Base-by-base conservation (phyloP, 2,329 filamentous ascomycete species). In the Xylaria sp. region DNA sequence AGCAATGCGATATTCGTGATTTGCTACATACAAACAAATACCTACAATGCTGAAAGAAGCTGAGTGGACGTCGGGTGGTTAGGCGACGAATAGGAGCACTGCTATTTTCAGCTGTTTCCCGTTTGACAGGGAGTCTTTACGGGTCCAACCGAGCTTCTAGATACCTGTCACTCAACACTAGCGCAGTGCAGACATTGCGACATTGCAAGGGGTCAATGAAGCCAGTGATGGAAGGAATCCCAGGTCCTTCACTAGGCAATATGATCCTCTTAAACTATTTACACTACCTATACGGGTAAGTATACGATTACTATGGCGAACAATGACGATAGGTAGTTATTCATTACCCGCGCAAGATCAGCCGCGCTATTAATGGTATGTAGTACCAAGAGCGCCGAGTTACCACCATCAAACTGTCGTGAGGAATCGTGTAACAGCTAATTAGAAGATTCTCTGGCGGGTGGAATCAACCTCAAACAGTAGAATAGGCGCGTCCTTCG, bases 81-180 rank as follows among this genome's bases (percentile, higher is more conserved):
- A 71, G 69, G 69, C 69, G 69, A 62, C 69, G 69, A 71, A 71
- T 71, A 17, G 60, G 69, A 67, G 57, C 36, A 39, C 55, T 62
- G 60, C 61, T 71, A 71, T 71, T 71, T 69, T 71, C 69, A 69
- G 69, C 69, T 61, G 56, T 21, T 42, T 61, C 55, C 65, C 47
- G 32, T 57, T 21, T n/a, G 50, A 45, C 63, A 55, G 50, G 61
- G 65, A 39, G 17, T 55, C 56, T 56, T 62, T 54, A 66, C 67
- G 54, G 67, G 63, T 32, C 63, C 48, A 57, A 60, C 67, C 67
- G 63, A 59, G 63, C 53, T 66, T 56, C 19, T 51, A 17, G 19
- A 7, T 51, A 34, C 51, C 48, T 64, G 32, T 54, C 50, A 19
- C 48, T 30, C 42, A 8, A 2, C 42, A 45, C 32, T 61, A 56